Conservation (phyloP, 345 rosid species). For the Camelina hispida region DNA sequence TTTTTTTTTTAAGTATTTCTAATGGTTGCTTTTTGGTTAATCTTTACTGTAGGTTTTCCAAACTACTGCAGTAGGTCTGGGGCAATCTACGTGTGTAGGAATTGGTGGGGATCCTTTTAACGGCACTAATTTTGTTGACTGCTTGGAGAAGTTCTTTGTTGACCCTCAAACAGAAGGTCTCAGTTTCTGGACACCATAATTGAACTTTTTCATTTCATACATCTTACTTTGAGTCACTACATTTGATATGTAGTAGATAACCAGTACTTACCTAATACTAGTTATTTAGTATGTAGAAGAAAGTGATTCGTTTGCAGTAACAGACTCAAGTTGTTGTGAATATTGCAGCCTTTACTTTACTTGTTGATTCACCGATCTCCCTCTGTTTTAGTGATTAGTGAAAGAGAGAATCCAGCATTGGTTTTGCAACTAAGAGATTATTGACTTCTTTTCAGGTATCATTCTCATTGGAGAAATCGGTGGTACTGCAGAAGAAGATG, state of each 20-base stretch:
- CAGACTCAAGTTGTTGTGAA: slow-evolving; percentile 7
- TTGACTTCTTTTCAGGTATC: slow-evolving; percentile 59
- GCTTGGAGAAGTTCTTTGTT: slow-evolving; percentile 71
- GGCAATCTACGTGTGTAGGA: slow-evolving; percentile 93
- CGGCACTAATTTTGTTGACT: slow-evolving; percentile 91
- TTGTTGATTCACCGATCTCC: not conserved
- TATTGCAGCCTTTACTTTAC: not conserved
- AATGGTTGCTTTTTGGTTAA: slow-evolving; percentile 3
- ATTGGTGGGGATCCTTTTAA: slow-evolving; percentile 94
- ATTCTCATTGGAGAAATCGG: slow-evolving; percentile 96
- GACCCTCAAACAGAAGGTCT: slow-evolving; percentile 94
- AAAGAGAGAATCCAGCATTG: not conserved
- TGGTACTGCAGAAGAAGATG: slow-evolving; percentile 98
- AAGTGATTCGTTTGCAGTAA: not conserved
- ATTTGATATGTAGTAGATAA: not conserved
- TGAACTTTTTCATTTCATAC: not conserved
- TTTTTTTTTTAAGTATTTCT: not conserved
- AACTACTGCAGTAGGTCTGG: slow-evolving; percentile 88
- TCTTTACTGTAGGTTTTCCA: slow-evolving; percentile 70
- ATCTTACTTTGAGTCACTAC: not conserved
- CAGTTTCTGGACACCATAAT: slow-evolving; percentile 19
- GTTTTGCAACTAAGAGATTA: not conserved
- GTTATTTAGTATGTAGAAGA: slow-evolving; percentile 17
- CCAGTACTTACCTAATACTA: slow-evolving; percentile 15
- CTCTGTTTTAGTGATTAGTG: slow-evolving; percentile 11